phyloP scores from a whole-genome alignment of 257 asterid species.

The Paulownia fortunei region DNA sequence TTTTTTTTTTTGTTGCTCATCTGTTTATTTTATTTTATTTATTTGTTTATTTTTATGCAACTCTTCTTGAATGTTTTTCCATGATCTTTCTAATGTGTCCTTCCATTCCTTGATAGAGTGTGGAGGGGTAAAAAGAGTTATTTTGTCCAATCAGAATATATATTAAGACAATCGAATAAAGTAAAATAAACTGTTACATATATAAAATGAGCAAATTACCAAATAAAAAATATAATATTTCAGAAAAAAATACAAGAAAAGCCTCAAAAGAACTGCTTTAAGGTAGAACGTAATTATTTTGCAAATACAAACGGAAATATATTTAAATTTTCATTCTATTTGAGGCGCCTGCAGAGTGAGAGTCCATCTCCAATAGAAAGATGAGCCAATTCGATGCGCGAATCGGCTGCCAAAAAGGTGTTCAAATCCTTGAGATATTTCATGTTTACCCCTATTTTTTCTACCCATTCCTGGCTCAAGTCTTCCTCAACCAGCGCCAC shows the following conservation, averaged over 20 bases:
- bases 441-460: constrained; percentile 26
- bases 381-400: constrained; percentile 48
- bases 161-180: too few relatives aligned
- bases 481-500: constrained; percentile 47
- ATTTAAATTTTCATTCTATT: not conserved
- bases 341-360: constrained; percentile 51
- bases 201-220: not conserved
- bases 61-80: too few relatives aligned
- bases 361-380: constrained; percentile 65
- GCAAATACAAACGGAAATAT: not conserved
- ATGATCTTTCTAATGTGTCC: too few relatives aligned
- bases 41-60: too few relatives aligned
- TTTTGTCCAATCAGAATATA: too few relatives aligned
- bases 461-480: constrained; percentile 27
- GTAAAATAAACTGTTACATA: too few relatives aligned
- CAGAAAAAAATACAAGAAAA: not conserved
- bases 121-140: too few relatives aligned
- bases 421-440: constrained; percentile 37
- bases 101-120: too few relatives aligned
- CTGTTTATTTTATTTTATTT: too few relatives aligned
- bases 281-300: not conserved
- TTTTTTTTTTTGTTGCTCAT: too few relatives aligned
- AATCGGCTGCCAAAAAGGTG: constrained; percentile 46
- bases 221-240: not conserved
- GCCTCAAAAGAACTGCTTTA: not conserved